Evolutionary conservation across 2,329 filamentous ascomycete species (phyloP), one percentile per base, ranked within the genome.

Genomic region (Phyllosticta citribraziliensis): DNA sequence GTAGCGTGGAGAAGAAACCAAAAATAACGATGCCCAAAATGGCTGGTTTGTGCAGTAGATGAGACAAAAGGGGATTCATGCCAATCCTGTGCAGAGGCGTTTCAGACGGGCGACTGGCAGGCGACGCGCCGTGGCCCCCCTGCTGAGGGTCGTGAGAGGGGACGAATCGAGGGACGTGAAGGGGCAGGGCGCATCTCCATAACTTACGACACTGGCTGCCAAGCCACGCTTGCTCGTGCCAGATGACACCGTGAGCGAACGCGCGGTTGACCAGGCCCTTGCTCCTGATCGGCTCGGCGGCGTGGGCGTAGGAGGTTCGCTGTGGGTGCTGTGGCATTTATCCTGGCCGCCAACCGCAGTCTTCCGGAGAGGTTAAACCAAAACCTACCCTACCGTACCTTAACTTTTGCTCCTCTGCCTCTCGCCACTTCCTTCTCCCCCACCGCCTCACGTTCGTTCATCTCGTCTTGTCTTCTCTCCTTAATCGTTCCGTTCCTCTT

Each of bases 81-180:
- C n/a, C 55, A 53, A 54, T 52, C 54, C 25, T 12, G 35, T 25
- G 35, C 52, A 40, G 10, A 27, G 33, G 53, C 52, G 59, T 61
- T 61, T 61, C 59, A 61, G 59, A 61, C 56, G 30, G 55, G 25
- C 54, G 59, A 61, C 52, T 52, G 59, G 59, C 59, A 56, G 40
- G 40, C 40, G 40, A 47, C 17, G 40, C 40, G 40, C 40, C 40
- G 40, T 47, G 40, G 40, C 2, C 40, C 17, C 40, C 40, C 40
- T 47, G 40, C 40, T 47, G 17, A 8, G 4, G n/a, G 17, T 47
- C 14, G 40, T n/a, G 12, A 40, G 35, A 40, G 22, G 35, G 35
- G 12, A 40, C 40, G 40, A 47, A 47, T 47, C 40, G 40, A 47
- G 40, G 40, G 40, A 6, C 40, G 40, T 47, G 40, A n/a, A 47